phyloP scores from a whole-genome alignment of 2,329 filamentous ascomycete genomes.

The Neophaeococcomyces aloes region DNA sequence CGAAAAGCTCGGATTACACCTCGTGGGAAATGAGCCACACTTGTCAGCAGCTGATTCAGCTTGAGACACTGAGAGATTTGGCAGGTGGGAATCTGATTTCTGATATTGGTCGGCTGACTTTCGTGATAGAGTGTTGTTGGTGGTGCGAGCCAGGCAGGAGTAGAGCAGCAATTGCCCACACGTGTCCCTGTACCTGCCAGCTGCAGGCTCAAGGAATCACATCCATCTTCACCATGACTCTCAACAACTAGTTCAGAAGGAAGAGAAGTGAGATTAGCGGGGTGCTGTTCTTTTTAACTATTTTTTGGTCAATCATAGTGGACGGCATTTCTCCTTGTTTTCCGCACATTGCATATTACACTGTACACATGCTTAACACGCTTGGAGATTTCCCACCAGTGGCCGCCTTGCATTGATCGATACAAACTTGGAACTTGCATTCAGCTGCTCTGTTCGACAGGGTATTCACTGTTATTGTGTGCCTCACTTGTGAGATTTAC shows the following conservation, averaged over 20 bases:
- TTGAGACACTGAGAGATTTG: slow-evolving; percentile 1
- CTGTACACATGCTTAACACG: too few relatives aligned
- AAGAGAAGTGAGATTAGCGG: slow-evolving; percentile 4
- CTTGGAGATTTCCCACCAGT: too few relatives aligned
- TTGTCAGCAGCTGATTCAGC: slow-evolving; percentile 5
- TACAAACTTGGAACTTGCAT: too few relatives aligned
- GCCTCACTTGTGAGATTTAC: slow-evolving; percentile 2
- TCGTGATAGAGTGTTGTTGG: background rate
- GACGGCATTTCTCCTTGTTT: background rate
- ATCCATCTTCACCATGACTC: slow-evolving; percentile 12
- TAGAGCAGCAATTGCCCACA: slow-evolving; percentile 1
- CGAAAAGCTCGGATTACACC: background rate
- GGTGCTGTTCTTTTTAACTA: background rate
- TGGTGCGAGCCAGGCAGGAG: background rate
- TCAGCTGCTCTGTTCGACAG: too few relatives aligned
- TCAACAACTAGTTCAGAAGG: slow-evolving; percentile 6
- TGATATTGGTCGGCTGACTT: too few relatives aligned
- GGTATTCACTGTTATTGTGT: slow-evolving; percentile 4
- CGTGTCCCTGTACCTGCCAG: slow-evolving; percentile 12
- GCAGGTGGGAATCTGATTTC: background rate
- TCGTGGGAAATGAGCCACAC: background rate
- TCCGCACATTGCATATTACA: background rate
- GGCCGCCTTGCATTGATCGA: too few relatives aligned
- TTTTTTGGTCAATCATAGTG: background rate
- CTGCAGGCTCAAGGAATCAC: slow-evolving; percentile 18